Base-by-base conservation (phyloP, 495 filamentous ascomycete species). In the Daldinia decipiens region DNA sequence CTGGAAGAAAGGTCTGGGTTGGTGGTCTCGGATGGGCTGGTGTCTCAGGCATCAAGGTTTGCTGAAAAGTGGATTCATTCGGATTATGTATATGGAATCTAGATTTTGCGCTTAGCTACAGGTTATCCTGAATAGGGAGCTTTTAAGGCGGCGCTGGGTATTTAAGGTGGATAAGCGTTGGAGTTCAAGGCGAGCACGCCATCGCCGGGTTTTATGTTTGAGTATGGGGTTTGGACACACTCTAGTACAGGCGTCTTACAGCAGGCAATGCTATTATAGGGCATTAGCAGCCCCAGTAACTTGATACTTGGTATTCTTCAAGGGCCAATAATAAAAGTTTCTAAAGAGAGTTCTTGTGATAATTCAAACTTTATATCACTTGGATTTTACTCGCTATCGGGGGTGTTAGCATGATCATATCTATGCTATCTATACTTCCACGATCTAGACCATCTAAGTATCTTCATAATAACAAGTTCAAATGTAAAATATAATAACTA, bases 1-100 rank as follows among this genome's bases (percentile, higher is more conserved):
- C 81, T 4, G 76, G 78, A 15, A 72, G 75, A 53, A 74, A 67
- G 47, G 65, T 71, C 36, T 74, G 72, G 75, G 65, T 71, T 21
- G 69, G 63, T 5, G 76, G 71, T 9, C 34, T 70, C 4, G 71
- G 74, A 27, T 71, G 73, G 74, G 65, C 62, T 34, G 70, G 65
- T 15, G 38, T 65, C 5, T 32, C 57, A 1, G 26, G 64, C 3
- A 31, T 72, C 3, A 64, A 53, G 11, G 66, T 62, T 0, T 73
- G 61, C 43, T 67, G 24, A 65, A 50, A 21, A 5, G 31, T 2
- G n/a, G n/a, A 29, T 24, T 17, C 13, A 3, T 36, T 32, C 12
- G 21, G 38, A 8, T n/a, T 11, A 5, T 52, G 7, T n/a, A 13
- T 13, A 13, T 29, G 19, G 15, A 4, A 3, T 29, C 3, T 24